Evolutionary conservation across 129 eudicot genomes (phyloP), one percentile per base, ranked within the genome.

Genomic region (sunflower (Helianthus annuus)): DNA sequence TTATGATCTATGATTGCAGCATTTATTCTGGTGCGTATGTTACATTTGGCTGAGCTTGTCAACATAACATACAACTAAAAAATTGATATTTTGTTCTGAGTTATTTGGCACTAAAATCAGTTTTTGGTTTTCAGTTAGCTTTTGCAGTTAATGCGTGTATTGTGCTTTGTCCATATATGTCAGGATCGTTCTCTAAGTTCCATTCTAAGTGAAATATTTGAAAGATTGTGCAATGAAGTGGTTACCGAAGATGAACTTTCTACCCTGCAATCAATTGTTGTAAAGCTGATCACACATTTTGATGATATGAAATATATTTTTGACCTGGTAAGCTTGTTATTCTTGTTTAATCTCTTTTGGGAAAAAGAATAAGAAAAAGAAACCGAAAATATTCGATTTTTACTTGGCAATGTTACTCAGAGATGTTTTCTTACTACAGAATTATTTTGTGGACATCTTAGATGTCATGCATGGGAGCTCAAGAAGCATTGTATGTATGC

Each of bases 381-480:
- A 66, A 76, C 16, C 1, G 42, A 68, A 76, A 16, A 34, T 51
- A 53, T 39, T 51, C 29, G 52, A 39, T 6, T 19, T 39, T 38
- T 29, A 48, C 14, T 7, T 19, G 17, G 36, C 49, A 46, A 61
- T 73, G 14, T 39, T 34, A 16, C 14, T 29, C 15, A n/a, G 13
- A 46, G 74, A 29, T 17, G 34, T 29, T 49, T 48, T 29, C 3
- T 52, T 72, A 71, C 77, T 86, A 82, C 83, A 91, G 97, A 80
- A 78, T 60, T 86, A 84, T 82, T 86, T 91, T 59, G 72, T 78
- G 75, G 92, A 91, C 73, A 85, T 88, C 74, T 75, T 91, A 63
- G 88, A 84, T 78, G 54, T 76, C 79, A 83, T 84, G 91, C 85
- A 75, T 75, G 97, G 97, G 68, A 88, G 83, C 83, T 77, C 97